These are phyloP conservation scores for Neopestalotiopsis sp. DNA, from an alignment of 2,329 filamentous ascomycete genomes.

Conservation along the genomic window DNA sequence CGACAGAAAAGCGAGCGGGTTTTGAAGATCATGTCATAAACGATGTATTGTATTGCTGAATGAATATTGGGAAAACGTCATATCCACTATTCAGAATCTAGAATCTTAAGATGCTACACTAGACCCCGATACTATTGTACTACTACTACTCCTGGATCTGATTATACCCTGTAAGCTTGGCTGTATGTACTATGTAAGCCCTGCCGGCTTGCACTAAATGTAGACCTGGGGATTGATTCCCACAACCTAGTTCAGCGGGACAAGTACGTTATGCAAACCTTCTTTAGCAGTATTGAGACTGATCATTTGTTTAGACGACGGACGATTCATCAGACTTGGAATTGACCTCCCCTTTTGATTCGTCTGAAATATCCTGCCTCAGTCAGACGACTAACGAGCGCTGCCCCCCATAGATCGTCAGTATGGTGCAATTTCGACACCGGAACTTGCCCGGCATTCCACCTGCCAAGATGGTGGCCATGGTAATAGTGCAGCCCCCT, in stretches of 20 bases:
- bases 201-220: background rate
- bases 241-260: conserved; percentile 1
- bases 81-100: background rate
- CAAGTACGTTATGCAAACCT: background rate
- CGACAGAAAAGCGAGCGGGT: background rate
- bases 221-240: background rate
- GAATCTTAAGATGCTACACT: background rate
- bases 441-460: background rate
- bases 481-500: background rate
- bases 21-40: background rate
- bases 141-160: background rate
- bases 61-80: background rate
- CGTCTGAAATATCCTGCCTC: background rate
- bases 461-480: background rate
- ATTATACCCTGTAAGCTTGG: background rate
- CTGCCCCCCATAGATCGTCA: background rate
- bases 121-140: background rate
- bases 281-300: background rate
- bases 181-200: background rate
- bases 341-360: background rate
- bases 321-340: background rate
- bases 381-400: background rate
- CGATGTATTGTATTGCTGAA: background rate
- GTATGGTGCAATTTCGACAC: background rate
- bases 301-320: background rate